phyloP scores from a whole-genome alignment of 2,329 filamentous ascomycete genomes.

The Colletotrichum nymphaeae region DNA sequence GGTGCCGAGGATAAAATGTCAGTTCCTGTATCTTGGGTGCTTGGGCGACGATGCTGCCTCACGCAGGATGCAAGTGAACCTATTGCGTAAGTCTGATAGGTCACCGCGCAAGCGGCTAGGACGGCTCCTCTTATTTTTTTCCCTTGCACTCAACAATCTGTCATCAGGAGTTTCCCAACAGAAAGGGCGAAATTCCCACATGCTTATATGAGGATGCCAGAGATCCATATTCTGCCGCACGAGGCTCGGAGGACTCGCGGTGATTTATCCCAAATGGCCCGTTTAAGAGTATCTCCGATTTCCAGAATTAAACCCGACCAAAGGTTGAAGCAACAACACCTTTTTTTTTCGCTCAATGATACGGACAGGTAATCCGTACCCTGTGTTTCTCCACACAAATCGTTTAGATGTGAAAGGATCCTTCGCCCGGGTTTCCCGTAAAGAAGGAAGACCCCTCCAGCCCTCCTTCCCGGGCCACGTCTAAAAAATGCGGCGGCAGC shows the following conservation, averaged over 20 bases:
- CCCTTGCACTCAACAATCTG: slow-evolving; percentile 25
- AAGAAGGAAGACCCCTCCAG: background rate
- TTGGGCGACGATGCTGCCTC: slow-evolving; percentile 4
- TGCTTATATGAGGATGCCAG: background rate
- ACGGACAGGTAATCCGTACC: too few species aligned
- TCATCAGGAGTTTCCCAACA: slow-evolving; percentile 28
- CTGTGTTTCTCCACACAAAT: background rate
- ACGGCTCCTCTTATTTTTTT: background rate
- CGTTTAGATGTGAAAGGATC: background rate
- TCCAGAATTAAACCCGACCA: slow-evolving; percentile 1
- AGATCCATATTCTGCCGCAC: slow-evolving; percentile 8
- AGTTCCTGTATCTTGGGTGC: too few species aligned
- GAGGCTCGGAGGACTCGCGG: slow-evolving; percentile 22
- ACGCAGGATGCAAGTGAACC: slow-evolving; percentile 10
- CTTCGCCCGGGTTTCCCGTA: slow-evolving; percentile 14
- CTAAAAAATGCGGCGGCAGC: slow-evolving; percentile 15
- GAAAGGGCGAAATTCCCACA: slow-evolving; percentile 22
- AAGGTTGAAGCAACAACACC: background rate
- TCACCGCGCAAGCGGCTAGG: slow-evolving; percentile 6
- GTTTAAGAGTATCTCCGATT: slow-evolving; percentile 2
- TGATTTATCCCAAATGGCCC: slow-evolving; percentile 7
- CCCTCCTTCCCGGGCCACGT: background rate
- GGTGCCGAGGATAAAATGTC: background rate
- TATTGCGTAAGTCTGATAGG: background rate
- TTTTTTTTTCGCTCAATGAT: background rate